Base-by-base conservation (phyloP, 495 filamentous ascomycete genomes). In the Daldinia concentrica region DNA sequence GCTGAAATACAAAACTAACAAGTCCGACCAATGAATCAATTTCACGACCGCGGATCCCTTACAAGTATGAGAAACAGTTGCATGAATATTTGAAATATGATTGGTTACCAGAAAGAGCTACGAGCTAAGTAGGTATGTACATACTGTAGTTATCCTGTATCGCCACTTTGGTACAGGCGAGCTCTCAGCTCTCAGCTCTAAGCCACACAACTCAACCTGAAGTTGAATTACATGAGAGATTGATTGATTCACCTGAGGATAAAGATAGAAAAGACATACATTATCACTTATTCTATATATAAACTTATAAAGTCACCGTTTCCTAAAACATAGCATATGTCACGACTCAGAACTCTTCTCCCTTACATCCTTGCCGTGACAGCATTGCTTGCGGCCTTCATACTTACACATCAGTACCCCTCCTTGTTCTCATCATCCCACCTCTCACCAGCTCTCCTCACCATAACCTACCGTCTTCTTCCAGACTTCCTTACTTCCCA, bases 151-250 rank as follows among this genome's bases (percentile, higher is more conserved):
- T 14, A 7, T 37, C 26, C 22, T 48, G 32, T 57, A 56, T 66
- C 56, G 68, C 68, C 68, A 65, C 62, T 57, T 15, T 19, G 50
- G 39, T 51, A 41, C 43, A 22, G 43, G 8, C 24, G 37, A 62
- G 60, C 58, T 54, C 50, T 29, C 50, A 27, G 24, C 50, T 39
- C 68, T 48, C 50, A 27, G 24, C 50, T 39, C 68, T 48, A 58
- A 62, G 62, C 62, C 68, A 66, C 68, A 19, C 57, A 56, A 15
- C 58, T 32, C 32, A 24, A 61, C 34, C 64, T 68, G 34, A 62
- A 56, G 22, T 26, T 62, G 22, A 26, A 51, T 22, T 8, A 26
- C 41, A 30, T 6, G 17, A 14, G 37, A 41, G 4, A 41, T 17
- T 41, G 12, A 36, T 12, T 24, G 24, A 26, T 41, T 41, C 24